Base-by-base conservation (phyloP, 192 early-diverging fungal species). In the Entophlyctis luteolus region DNA sequence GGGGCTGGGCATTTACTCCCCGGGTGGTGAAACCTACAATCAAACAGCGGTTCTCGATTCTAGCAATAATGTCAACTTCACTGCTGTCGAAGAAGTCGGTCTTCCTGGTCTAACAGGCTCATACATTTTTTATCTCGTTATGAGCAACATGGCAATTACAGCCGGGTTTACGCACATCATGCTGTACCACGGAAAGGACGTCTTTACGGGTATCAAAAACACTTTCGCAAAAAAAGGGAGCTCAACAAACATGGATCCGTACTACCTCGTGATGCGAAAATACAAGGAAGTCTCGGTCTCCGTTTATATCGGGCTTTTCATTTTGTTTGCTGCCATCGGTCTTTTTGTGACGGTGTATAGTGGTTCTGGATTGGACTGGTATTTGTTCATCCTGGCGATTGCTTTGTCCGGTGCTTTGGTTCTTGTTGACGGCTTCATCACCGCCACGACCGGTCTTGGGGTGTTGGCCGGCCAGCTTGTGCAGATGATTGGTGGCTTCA, bases 401-500 rank as follows among this genome's bases (percentile, higher is more conserved):
- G n/a, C 22, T 47, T n/a, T 62, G 2, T 14, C 59, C 1, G 14
- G 12, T 28, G 14, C 47, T 28, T 29, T 62, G 10, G 42, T 62
- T 16, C 29, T 62, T 36, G 22, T 62, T 8, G 8, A 8, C 28
- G 59, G 59, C 20, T 62, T 62, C 42, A 42, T 62, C 28, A 20
- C 29, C 0, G 14, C 59, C 4, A 62, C 59, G 29, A 62, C 59
- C 10, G 59, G 59, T 25, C 47, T 38, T 5, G 18, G 10, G 0
- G 27, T 62, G 8, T 22, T 12, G 18, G 10, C 12, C 22, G 33
- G 14, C n/a, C 39, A 14, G 18, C 20, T 62, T 29, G 42, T 62
- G 2, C 59, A 62, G 59, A 20, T 62, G 8, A 18, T 62, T 16
- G 59, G 59, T 46, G 59, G 59, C 22, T 62, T 62, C 59, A 38